Evolutionary conservation across 345 rosid species (phyloP).

Genomic region (Microthlaspi erraticum): DNA sequence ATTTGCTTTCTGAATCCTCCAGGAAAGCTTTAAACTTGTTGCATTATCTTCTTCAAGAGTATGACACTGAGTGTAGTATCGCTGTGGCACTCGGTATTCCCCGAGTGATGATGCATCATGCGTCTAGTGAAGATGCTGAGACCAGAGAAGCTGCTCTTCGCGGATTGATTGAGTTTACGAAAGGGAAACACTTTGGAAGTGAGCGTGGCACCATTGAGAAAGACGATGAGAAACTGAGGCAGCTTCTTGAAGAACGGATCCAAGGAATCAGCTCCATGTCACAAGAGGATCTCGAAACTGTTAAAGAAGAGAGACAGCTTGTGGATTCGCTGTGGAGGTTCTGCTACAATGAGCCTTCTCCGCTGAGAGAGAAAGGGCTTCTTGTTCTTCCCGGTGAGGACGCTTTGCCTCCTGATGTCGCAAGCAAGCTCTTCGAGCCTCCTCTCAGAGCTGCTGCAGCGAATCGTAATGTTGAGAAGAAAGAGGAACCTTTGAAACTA

Average conservation of each 20-base stretch:
- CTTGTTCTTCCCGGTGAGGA: constrained; percentile 88
- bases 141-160: constrained; percentile 89
- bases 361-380: constrained; percentile 74
- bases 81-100: constrained; percentile 80
- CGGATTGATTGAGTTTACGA: constrained; percentile 71
- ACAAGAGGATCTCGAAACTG: constrained; percentile 76
- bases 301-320: constrained; percentile 83
- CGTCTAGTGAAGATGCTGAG: constrained; percentile 70
- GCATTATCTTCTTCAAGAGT: constrained; percentile 81
- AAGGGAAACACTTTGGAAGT: constrained; percentile 50
- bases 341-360: constrained; percentile 76
- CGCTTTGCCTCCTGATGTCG: constrained; percentile 75
- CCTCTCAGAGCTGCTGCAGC: constrained; percentile 82
- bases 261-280: constrained; percentile 71
- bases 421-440: constrained; percentile 83
- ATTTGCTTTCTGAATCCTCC: constrained; percentile 29
- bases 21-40: constrained; percentile 95
- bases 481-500: constrained; percentile 64
- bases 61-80: constrained; percentile 63
- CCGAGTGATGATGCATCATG: constrained; percentile 86
- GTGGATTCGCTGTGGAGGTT: constrained; percentile 78
- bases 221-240: constrained; percentile 66
- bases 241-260: constrained; percentile 73
- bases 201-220: constrained; percentile 46
- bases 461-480: constrained; percentile 49